These are phyloP conservation scores for Gliomastix tumulicola DNA, from an alignment of 2,329 filamentous ascomycete species.

Conservation along the genomic window DNA sequence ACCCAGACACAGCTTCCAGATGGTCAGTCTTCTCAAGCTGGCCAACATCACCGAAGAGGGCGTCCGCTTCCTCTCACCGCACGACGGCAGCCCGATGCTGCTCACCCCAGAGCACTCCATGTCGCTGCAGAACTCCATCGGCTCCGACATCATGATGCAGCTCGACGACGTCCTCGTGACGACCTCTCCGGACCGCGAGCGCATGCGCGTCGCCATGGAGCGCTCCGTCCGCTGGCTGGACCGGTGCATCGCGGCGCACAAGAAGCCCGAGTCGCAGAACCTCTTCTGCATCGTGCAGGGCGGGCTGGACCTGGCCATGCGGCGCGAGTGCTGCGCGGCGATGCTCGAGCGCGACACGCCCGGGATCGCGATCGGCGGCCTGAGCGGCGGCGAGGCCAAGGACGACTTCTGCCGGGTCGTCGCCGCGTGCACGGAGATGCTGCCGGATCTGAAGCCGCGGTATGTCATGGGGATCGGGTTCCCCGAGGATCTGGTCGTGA, in stretches of 20 bases:
- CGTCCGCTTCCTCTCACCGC: slow-evolving; percentile 90
- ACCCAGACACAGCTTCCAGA: slow-evolving; percentile 70
- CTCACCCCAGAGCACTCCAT: slow-evolving; percentile 97
- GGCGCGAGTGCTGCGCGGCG: slow-evolving; percentile 71
- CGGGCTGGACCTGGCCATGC: slow-evolving; percentile 81
- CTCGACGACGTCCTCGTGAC: slow-evolving; percentile 97
- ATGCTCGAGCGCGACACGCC: slow-evolving; percentile 92
- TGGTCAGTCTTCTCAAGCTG: slow-evolving; percentile 92
- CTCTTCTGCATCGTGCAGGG: slow-evolving; percentile 99
- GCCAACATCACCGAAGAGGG: slow-evolving; percentile 94
- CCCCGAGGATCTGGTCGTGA: slow-evolving; percentile 91
- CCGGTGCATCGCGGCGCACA: slow-evolving; percentile 85
- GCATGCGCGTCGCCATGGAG: slow-evolving; percentile 93
- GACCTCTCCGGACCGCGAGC: slow-evolving; percentile 78
- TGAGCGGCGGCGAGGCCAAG: slow-evolving; percentile 94
- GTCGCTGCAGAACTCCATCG: slow-evolving; percentile 90
- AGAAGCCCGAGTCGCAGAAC: slow-evolving; percentile 76
- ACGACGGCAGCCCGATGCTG: slow-evolving; percentile 93
- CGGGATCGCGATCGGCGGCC: slow-evolving; percentile 90
- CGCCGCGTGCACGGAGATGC: slow-evolving; percentile 71
- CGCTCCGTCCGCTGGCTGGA: slow-evolving; percentile 94
- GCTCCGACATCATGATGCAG: slow-evolving; percentile 99
- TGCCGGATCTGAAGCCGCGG: slow-evolving; percentile 88
- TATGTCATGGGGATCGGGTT: slow-evolving; percentile 99
- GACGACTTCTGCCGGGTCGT: slow-evolving; percentile 88